Base-by-base conservation (phyloP, 208 protist species). In the Wallacemonas sp. region DNA sequence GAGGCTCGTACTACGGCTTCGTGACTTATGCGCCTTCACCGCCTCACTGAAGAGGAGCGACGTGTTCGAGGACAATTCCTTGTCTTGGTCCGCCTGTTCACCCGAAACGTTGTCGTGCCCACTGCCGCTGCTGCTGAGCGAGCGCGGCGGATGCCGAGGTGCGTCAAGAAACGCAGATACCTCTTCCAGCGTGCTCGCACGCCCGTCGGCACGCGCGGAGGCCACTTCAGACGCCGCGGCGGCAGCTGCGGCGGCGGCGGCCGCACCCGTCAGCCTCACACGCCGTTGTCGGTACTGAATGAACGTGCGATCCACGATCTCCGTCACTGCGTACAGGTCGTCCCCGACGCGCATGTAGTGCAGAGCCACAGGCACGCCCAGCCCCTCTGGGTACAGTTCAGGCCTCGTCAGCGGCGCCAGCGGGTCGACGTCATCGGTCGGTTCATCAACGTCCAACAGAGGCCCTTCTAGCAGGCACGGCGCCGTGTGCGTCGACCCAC, bases 201-300 rank as follows among this genome's bases (percentile, higher is more conserved):
- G 9, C 34, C 34, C 34, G 34, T 13, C 34, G 6, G 9, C 34
- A 38, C 34, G 6, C 34, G 34, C 34, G 13, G n/a, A n/a, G n/a
- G n/a, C n/a, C n/a, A n/a, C n/a, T n/a, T n/a, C n/a, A n/a, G n/a
- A n/a, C n/a, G n/a, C 70, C 65, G 29, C 62, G 37, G 32, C 61
- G 61, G 42, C 67, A 57, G 22, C 66, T 50, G 66, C 62, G 22
- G 19, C 45, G 66, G 12, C 59, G 53, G 8, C 54, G 60, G 54
- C 45, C 12, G 24, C 15, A 30, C 22, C 38, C 1, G 66, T 15
- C 21, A 69, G 55, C 39, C 66, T 68, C 24, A 83, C 75, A 21
- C 83, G 83, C 65, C 80, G 71, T 68, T 88, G 70, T 30, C 80
- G 71, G 71, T 89, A 90, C 60, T 93, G 83, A 33, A 84, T 58